Percentiles rank a stretch among this genome's conserved stretches.
Conservation (phyloP, 352 stramenopile species). For the Thalassiosira livingstoniorum region DNA sequence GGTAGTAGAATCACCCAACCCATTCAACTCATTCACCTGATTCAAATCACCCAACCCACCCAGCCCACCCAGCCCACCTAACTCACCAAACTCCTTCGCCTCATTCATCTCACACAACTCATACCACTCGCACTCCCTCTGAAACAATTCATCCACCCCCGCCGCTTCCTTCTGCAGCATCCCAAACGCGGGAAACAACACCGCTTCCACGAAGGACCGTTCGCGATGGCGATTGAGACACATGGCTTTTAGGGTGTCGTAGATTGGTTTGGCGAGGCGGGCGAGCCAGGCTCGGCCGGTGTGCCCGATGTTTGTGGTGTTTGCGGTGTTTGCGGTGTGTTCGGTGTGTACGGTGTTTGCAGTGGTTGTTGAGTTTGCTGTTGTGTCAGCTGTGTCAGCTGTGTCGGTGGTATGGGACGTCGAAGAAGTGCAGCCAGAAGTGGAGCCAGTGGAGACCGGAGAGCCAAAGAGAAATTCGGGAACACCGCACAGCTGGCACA, state of each 20-base stretch:
- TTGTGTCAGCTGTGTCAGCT: too few species aligned
- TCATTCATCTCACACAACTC: too few species aligned
- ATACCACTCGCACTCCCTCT: constrained; percentile 45
- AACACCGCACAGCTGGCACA: constrained; percentile 43
- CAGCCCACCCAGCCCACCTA: too few species aligned
- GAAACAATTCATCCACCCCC: constrained; percentile 64
- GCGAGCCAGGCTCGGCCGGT: constrained; percentile 60
- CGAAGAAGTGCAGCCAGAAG: constrained; percentile 20
- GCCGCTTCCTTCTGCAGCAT: constrained; percentile 66
- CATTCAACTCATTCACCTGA: too few species aligned
- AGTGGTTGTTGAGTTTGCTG: too few species aligned
- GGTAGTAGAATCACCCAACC: too few species aligned
- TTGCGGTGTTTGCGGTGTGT: too few species aligned
- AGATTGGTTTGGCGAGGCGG: constrained; percentile 76
- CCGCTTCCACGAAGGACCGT: constrained; percentile 67
- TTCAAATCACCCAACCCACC: too few species aligned
- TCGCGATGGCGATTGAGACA: constrained; percentile 77
- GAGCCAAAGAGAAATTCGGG: constrained; percentile 38
- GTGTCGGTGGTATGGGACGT: too few species aligned
- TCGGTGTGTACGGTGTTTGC: too few species aligned
- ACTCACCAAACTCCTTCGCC: too few species aligned
- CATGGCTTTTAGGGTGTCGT: constrained; percentile 78
- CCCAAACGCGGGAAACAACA: constrained; percentile 75
- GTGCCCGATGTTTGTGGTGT: too few species aligned
- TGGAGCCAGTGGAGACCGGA: constrained; percentile 1